These are phyloP conservation scores for Boletus rex-veris DNA, from an alignment of 768 basidiomycete species.

Conservation along the genomic window DNA sequence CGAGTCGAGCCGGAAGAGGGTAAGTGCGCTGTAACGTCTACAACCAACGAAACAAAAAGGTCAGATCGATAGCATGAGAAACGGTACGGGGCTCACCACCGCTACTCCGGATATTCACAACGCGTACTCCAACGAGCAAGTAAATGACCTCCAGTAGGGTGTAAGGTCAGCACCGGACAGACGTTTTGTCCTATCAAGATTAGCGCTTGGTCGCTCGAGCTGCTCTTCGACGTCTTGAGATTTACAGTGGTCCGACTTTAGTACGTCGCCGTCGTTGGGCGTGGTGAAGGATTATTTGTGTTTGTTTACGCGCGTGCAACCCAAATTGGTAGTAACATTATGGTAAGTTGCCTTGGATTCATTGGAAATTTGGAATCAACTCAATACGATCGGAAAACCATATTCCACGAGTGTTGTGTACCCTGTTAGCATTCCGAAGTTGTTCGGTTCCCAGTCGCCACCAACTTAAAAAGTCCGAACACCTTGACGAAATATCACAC, in stretches of 20 bases:
- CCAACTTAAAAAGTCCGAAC: too few species aligned
- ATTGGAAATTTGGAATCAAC: too few species aligned
- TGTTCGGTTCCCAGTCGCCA: too few species aligned
- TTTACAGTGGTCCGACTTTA: not conserved
- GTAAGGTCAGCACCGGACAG: not conserved
- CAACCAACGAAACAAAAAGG: not conserved
- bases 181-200: not conserved
- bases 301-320: conserved; percentile 1
- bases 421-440: too few species aligned
- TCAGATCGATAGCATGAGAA: not conserved
- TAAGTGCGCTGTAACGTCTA: not conserved
- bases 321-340: too few species aligned
- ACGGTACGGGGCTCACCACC: not conserved
- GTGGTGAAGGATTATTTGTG: conserved; percentile 8
- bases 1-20: not conserved
- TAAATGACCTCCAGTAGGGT: not conserved
- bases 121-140: not conserved
- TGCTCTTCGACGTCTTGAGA: not conserved
- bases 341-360: too few species aligned
- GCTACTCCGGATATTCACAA: not conserved
- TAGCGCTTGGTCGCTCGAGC: not conserved
- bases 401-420: too few species aligned
- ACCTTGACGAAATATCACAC: too few species aligned
- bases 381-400: too few species aligned
- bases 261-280: conserved; percentile 11